Evolutionary conservation across 1,139 yeast genomes (phyloP).

Genomic region (Diutina scorzettiae): DNA sequence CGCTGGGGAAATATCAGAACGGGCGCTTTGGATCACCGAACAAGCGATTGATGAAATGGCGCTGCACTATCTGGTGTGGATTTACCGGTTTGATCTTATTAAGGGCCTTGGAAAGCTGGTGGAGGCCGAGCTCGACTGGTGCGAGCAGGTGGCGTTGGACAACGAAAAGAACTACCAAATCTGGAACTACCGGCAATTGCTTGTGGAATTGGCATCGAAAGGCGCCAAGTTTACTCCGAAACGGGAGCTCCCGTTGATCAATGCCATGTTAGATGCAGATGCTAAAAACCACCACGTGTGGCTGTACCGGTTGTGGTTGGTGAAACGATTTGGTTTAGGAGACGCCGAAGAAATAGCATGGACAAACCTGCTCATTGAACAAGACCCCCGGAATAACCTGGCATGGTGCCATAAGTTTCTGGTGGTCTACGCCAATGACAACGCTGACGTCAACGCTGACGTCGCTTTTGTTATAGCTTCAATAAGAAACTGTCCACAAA

Average conservation of each 20-base stretch:
- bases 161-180: slow-evolving; percentile 90
- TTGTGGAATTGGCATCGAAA: slow-evolving; percentile 28
- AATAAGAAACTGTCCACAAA: slow-evolving; percentile 60
- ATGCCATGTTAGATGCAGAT: slow-evolving; percentile 63
- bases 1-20: slow-evolving; percentile 47
- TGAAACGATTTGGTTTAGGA: slow-evolving; percentile 38
- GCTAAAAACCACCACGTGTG: slow-evolving; percentile 92
- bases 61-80: slow-evolving; percentile 91
- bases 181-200: slow-evolving; percentile 79
- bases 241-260: slow-evolving; percentile 52
- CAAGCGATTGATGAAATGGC: slow-evolving; percentile 59
- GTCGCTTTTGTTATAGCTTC: slow-evolving; percentile 31
- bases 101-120: slow-evolving; percentile 21
- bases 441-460: slow-evolving; percentile 18
- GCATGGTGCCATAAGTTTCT: slow-evolving; percentile 82
- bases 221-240: slow-evolving; percentile 25
- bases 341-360: slow-evolving; percentile 41
- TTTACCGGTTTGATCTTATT: slow-evolving; percentile 55
- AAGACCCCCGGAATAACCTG: slow-evolving; percentile 78
- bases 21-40: slow-evolving; percentile 61
- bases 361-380: slow-evolving; percentile 34
- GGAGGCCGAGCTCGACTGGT: slow-evolving; percentile 56
- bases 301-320: slow-evolving; percentile 83
- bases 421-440: slow-evolving; percentile 6
- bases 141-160: slow-evolving; percentile 60